Evolutionary conservation across 495 filamentous ascomycete genomes (phyloP).

Genomic region (Acidomyces sp.): DNA sequence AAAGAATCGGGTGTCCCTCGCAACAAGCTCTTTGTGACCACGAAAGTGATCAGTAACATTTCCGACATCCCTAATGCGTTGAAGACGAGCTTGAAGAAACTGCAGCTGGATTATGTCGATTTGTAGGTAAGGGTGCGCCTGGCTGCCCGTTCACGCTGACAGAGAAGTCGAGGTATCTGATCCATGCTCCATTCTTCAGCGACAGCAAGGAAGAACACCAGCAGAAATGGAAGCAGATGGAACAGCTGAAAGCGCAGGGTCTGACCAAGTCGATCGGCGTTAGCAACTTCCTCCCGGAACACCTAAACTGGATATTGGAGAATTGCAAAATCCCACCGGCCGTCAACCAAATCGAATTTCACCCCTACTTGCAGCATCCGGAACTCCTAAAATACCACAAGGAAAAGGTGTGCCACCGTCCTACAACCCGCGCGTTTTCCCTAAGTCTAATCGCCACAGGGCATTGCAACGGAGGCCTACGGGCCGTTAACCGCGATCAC

Average conservation of each 20-base stretch:
- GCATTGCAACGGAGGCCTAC: conserved; percentile 61
- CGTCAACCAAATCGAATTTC: conserved; percentile 81
- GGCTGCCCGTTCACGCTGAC: too few relatives aligned
- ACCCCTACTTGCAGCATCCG: conserved; percentile 72
- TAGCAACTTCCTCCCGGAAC: conserved; percentile 58
- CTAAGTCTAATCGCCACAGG: conserved; percentile 24
- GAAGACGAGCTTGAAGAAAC: conserved; percentile 54
- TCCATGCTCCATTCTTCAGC: conserved; percentile 64
- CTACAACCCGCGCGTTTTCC: background rate
- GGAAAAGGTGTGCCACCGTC: conserved; percentile 22
- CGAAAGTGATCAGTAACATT: conserved; percentile 52
- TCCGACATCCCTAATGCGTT: conserved; percentile 53
- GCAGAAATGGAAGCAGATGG: conserved; percentile 62
- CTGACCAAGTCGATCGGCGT: conserved; percentile 70
- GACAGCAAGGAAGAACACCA: conserved; percentile 50
- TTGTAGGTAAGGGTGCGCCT: too few relatives aligned
- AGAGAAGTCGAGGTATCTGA: conserved; percentile 66
- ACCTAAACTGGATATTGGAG: conserved; percentile 55
- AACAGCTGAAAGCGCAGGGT: conserved; percentile 56
- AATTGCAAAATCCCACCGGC: conserved; percentile 51
- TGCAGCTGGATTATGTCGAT: conserved; percentile 71
- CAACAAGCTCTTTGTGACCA: conserved; percentile 61
- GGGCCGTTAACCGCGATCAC: conserved; percentile 51
- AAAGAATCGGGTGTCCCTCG: conserved; percentile 51
- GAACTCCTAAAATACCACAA: conserved; percentile 52